A percentile compares a stretch with the other conserved stretches of the same genome.
Evolutionary conservation across 1,284 basidiomycete genomes (phyloP).

Genomic region (Irpex lacteus): DNA sequence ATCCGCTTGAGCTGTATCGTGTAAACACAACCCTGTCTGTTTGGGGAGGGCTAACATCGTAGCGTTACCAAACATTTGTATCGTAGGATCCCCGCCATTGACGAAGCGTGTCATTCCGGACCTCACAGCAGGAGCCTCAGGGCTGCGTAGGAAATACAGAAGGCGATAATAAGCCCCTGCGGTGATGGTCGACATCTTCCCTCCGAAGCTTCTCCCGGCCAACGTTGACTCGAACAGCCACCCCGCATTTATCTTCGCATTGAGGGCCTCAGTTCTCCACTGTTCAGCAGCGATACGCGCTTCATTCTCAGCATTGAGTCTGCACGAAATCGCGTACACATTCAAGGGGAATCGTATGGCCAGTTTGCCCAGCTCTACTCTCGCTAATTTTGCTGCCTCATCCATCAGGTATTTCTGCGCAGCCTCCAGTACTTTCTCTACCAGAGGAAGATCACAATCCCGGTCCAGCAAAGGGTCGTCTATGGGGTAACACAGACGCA

Average conservation of each 20-base stretch:
- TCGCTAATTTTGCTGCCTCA: constrained; percentile 5
- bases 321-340: constrained; percentile 32
- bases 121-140: not conserved
- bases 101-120: not conserved
- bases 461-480: constrained; percentile 11
- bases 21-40: not conserved
- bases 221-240: constrained; percentile 11
- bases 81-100: not conserved
- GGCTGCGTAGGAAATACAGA: constrained; percentile 10
- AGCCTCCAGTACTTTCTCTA: constrained; percentile 16
- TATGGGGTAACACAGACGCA: constrained; percentile 26
- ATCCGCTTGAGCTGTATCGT: not conserved
- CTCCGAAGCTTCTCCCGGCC: constrained; percentile 6
- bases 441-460: not conserved
- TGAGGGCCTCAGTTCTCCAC: not conserved
- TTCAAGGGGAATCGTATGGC: constrained; percentile 27
- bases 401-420: constrained; percentile 24
- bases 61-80: not conserved
- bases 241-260: not conserved
- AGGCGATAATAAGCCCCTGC: constrained; percentile 11
- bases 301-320: constrained; percentile 21
- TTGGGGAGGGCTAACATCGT: not conserved
- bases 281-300: constrained; percentile 9
- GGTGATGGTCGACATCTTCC: constrained; percentile 12
- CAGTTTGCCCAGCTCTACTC: constrained; percentile 12